phyloP scores from a whole-genome alignment of 768 basidiomycete species.

The Astraeus odoratus region DNA sequence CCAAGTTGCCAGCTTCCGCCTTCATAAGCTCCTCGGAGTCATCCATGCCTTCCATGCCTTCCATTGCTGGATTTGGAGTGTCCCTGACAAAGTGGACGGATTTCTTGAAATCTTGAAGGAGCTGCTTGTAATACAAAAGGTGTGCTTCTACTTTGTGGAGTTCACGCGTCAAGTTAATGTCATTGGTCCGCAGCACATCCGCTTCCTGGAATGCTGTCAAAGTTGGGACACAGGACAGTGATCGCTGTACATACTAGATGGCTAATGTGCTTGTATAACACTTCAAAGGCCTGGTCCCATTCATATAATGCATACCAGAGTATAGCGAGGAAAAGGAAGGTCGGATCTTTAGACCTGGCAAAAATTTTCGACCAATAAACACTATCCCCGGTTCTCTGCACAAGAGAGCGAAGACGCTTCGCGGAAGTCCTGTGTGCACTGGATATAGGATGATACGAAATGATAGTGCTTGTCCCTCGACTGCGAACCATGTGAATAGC shows the following conservation, averaged over 20 bases:
- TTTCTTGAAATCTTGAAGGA: slow-evolving; percentile 49
- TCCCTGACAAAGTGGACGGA: slow-evolving; percentile 41
- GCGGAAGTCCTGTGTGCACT: slow-evolving; percentile 21
- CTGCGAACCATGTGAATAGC: slow-evolving; percentile 34
- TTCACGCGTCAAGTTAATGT: slow-evolving; percentile 44
- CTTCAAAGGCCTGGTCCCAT: slow-evolving; percentile 55
- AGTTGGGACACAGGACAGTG: neutral
- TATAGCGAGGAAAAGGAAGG: slow-evolving; percentile 30
- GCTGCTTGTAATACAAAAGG: slow-evolving; percentile 45
- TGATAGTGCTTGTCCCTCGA: slow-evolving; percentile 21
- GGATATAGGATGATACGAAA: slow-evolving; percentile 30
- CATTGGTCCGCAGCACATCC: slow-evolving; percentile 32
- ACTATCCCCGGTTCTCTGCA: slow-evolving; percentile 28
- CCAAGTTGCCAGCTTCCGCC: slow-evolving; percentile 18
- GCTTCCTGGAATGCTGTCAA: slow-evolving; percentile 33
- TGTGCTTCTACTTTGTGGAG: slow-evolving; percentile 51
- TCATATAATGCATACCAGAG: slow-evolving; percentile 57
- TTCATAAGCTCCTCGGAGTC: slow-evolving; percentile 8
- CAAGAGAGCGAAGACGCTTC: slow-evolving; percentile 21
- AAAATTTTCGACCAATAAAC: slow-evolving; percentile 33
- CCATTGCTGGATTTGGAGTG: slow-evolving; percentile 45
- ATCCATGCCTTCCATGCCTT: slow-evolving; percentile 6
- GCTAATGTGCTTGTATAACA: slow-evolving; percentile 44
- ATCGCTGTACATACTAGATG: slow-evolving; percentile 33
- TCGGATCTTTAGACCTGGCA: slow-evolving; percentile 24